Base-by-base conservation (phyloP, 2,329 filamentous ascomycete genomes). In the Dactylellina leptospora region DNA sequence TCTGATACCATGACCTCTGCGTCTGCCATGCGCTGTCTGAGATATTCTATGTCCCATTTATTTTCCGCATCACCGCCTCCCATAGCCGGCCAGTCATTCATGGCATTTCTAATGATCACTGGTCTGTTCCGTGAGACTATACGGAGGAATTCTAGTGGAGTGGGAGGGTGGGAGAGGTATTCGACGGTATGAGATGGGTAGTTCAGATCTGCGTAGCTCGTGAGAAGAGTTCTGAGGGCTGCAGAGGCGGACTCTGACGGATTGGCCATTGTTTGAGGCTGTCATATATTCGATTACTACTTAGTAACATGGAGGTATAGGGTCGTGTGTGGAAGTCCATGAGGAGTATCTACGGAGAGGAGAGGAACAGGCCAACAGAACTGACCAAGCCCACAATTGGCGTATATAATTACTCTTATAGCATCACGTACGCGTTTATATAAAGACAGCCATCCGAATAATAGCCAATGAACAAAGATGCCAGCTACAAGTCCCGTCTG, bases 71-170 rank as follows among this genome's bases (percentile, higher is more conserved):
- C 28, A 2, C 30, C 47, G n/a, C 25, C 45, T 16, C 25, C 48
- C 22, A 82, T 82, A 0, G 90, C 89, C 38, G 81, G 80, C 89
- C 90, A 93, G 33, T 83, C 79, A 0, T 77, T 77, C 0, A 89
- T 89, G 2, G 84, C 89, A 6, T 83, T 81, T 36, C 88, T 84
- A 25, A 93, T 81, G 1, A 93, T 85, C 75, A 93, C 93, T 0
- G 91, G 91, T 0, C 86, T 85, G 78, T 93, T 95, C 33, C 82
- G 84, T 13, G 88, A 84, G 18, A 93, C 90, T 79, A 87, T 89
- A 76, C 89, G 86, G 87, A 92, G 89, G 78, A 93, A 93, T 77
- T 93, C 88, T 4, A 95, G 84, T 0, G 91, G 85, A 25, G 87
- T 90, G 2, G 91, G 91, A 51, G 88, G 85, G 42, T 85, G 82